A percentile compares a stretch with the other conserved stretches of the same genome.
Conservation (phyloP, 495 filamentous ascomycete species). For the Penicillium cataractarum region DNA sequence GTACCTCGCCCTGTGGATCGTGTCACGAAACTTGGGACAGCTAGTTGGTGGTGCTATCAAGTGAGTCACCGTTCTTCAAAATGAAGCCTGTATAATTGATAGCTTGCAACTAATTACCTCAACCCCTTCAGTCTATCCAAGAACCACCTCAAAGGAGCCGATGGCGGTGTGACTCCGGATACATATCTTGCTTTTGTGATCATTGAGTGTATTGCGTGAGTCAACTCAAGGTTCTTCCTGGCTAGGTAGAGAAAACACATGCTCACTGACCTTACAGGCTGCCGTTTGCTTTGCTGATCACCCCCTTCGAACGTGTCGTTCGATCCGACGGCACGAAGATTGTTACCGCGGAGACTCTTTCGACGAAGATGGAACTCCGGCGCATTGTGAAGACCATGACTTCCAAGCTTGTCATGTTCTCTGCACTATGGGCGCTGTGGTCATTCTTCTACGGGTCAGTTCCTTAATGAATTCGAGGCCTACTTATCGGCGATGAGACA, state of each 20-base stretch:
- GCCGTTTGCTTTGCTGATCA: conserved; percentile 33
- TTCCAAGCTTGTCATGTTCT: conserved; percentile 33
- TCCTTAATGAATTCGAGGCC: no score
- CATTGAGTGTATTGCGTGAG: conserved; percentile 38
- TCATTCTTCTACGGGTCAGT: conserved; percentile 38
- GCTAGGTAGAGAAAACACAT: neutral
- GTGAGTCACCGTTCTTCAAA: conserved; percentile 12
- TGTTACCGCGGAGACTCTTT: conserved; percentile 31
- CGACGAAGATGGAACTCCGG: conserved; percentile 30
- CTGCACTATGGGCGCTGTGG: conserved; percentile 34
- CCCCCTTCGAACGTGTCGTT: conserved; percentile 33
- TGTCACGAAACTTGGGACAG: conserved; percentile 36
- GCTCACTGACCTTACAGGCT: conserved; percentile 13
- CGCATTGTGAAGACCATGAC: conserved; percentile 35
- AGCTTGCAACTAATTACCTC: neutral
- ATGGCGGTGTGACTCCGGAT: conserved; percentile 31
- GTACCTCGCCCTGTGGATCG: conserved; percentile 38
- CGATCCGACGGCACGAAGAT: conserved; percentile 34
- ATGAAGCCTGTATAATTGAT: neutral
- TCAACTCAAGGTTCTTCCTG: neutral
- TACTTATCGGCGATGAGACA: neutral
- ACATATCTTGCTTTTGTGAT: conserved; percentile 36
- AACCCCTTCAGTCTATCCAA: conserved; percentile 26
- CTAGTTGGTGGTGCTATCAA: conserved; percentile 38
- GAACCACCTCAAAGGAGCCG: conserved; percentile 27